Base-by-base conservation (phyloP, 768 basidiomycete genomes). In the Chalciporus piperatus region DNA sequence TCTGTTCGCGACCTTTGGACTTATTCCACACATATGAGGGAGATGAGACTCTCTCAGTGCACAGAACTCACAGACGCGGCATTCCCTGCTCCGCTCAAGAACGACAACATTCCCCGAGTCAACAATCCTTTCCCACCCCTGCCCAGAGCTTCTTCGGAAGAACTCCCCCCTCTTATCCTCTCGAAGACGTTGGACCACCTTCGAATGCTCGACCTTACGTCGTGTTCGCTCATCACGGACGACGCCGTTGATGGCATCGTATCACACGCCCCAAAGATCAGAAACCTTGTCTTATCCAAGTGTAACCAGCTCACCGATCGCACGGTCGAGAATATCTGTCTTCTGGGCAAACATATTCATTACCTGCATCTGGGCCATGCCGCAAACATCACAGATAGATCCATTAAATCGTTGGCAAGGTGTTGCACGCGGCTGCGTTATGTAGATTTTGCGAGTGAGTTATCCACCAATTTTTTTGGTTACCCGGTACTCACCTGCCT, bases 351-450 rank as follows among this genome's bases (percentile, higher is more conserved):
- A 66, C 83, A 94, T 65, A 68, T 99, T 30, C 97, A 98, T 66
- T 92, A 96, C 65, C 80, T 99, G 30, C 97, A 99, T 68, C 78
- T 98, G 37, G 97, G 94, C 7, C 96, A 99, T 73, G 89, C 92
- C 7, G 75, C 75, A 58, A 85, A 84, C 59, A 93, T 98, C 56
- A 96, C 93, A 7, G 97, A 99, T 68, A 80, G 80, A 37, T 92
- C 89, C 8, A 88, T 99, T 32, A 85, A 83, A 49, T 78, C 80
- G 10, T 76, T 99, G 20, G 95, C 93, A 11, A 77, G 91, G 39
- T 79, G 82, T 32, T 99, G 97, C 70, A 93, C 90, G 1, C 79
- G 96, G 27, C 70, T 99, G 57, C 78, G 97, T 60, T 99, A 98
- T 66, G 85, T 99, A 58, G 97, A 99, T 70, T 86, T 99, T 55